Evolutionary conservation across 768 basidiomycete genomes (phyloP), one percentile per base, ranked within the genome.

Genomic region (Pholiota molesta): DNA sequence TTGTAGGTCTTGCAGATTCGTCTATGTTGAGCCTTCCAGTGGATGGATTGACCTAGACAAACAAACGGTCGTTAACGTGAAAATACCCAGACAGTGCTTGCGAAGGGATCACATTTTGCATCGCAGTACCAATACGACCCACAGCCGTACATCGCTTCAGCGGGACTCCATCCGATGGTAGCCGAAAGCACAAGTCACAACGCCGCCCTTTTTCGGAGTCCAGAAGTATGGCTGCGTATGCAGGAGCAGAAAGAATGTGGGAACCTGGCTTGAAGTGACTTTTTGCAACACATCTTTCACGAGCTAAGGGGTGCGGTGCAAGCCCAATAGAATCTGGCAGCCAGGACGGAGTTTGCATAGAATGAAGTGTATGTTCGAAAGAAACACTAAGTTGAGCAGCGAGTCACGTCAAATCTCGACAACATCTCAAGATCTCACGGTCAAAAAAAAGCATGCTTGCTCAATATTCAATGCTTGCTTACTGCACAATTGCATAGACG

Each of bases 121-220:
- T 82, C 80, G 66, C 92, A 94, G 68, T 94, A 94, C 83, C 85
- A 92, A 69, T 88, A 90, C 0, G 82, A 80, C 16, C 80, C 83
- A 65, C 92, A 93, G 13, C 86, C 85, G 84, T 80, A 65, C 91
- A 94, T 69, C 78, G 80, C 63, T 76, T 82, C 47, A 92, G 77
- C 35, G 62, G 68, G 13, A 65, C 63, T 17, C 55, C 61, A 39
- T 74, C 70, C 19, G 71, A 63, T 3, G 76, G 67, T 4, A 72
- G 56, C 3, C 75, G 73, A 65, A 86, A 82, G 67, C 91, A 93
- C 28, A 73, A 69, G 69, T 94, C 91, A 65, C 92, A 94, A 63
- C 91, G 77, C 19, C 70, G 77, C 14, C 87, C 82, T 66, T 91
- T 91, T 72, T 88, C 84, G 11, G 71, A 66, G 0, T 78, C 78